A percentile compares a stretch with the other conserved stretches of the same genome.
These are phyloP conservation scores for Begonia fuchsioides DNA, from an alignment of 306 rosid genomes.

Conservation along the genomic window DNA sequence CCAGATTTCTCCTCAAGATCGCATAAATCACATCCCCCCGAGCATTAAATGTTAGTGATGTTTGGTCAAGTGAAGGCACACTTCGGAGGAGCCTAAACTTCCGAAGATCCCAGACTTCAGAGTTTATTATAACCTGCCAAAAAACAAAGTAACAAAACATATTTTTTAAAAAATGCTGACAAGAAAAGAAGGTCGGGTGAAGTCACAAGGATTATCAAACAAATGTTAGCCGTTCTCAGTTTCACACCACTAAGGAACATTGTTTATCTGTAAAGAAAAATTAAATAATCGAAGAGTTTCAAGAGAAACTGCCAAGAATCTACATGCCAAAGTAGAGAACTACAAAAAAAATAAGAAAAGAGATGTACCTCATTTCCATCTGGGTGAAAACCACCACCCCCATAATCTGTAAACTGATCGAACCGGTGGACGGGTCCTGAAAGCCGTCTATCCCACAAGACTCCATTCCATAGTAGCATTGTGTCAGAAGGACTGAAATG, in stretches of 20 bases:
- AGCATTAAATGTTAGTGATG: constrained; percentile 72
- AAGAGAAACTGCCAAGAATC: no score
- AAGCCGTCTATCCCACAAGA: constrained; percentile 77
- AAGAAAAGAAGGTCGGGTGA: not conserved
- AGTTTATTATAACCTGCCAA: constrained; percentile 79
- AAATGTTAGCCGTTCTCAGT: no score
- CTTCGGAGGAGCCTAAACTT: constrained; percentile 76
- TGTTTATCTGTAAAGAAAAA: no score
- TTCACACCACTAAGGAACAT: no score
- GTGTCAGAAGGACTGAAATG: constrained; percentile 85
- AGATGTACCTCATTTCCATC: constrained; percentile 86
- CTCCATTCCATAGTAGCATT: constrained; percentile 94
- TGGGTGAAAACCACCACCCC: constrained; percentile 99
- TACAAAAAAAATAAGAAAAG: not conserved
- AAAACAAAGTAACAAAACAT: not conserved
- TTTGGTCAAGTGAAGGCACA: constrained; percentile 93
- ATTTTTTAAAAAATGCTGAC: not conserved
- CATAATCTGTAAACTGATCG: constrained; percentile 95
- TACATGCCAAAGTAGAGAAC: no score
- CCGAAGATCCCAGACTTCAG: constrained; percentile 98
- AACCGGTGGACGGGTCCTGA: constrained; percentile 74
- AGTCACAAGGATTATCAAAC: no score
- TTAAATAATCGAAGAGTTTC: no score
- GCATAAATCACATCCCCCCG: constrained; percentile 98
- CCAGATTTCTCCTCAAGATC: constrained; percentile 76